These are phyloP conservation scores for Amanita rubescens DNA, from an alignment of 768 basidiomycete species.

Conservation along the genomic window DNA sequence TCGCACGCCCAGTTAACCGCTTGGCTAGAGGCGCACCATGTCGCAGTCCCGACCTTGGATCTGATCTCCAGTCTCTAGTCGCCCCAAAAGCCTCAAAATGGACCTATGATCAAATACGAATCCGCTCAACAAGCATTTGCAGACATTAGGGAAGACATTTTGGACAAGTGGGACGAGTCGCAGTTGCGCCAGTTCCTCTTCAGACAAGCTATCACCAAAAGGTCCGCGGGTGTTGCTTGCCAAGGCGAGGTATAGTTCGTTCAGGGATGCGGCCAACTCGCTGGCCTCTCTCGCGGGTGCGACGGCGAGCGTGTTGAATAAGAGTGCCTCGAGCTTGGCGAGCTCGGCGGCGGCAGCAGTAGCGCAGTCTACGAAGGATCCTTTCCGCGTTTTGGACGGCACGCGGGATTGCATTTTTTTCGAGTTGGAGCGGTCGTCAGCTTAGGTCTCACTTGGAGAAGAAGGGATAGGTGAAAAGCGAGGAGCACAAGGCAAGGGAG, in stretches of 20 bases:
- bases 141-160: constrained; percentile 49
- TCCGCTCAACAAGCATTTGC: constrained; percentile 57
- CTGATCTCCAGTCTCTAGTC: constrained; percentile 40
- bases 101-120: constrained; percentile 55
- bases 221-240: constrained; percentile 67
- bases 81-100: constrained; percentile 47
- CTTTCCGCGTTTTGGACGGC: constrained; percentile 50
- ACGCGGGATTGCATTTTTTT: constrained; percentile 81
- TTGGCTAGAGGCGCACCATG: constrained; percentile 64
- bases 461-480: constrained; percentile 64
- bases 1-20: constrained; percentile 51
- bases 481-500: constrained; percentile 47
- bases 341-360: constrained; percentile 17
- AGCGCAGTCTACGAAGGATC: constrained; percentile 48
- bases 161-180: constrained; percentile 83
- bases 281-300: constrained; percentile 42
- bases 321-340: constrained; percentile 32
- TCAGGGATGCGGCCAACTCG: constrained; percentile 51
- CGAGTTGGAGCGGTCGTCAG: constrained; percentile 79
- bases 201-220: constrained; percentile 78
- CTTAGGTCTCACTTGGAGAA: constrained; percentile 68
- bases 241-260: constrained; percentile 58
- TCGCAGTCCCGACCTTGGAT: constrained; percentile 41
- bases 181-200: constrained; percentile 77
- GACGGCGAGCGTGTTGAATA: constrained; percentile 37